phyloP scores from a whole-genome alignment of 306 rosid genomes.

The Citrullus amarus region DNA sequence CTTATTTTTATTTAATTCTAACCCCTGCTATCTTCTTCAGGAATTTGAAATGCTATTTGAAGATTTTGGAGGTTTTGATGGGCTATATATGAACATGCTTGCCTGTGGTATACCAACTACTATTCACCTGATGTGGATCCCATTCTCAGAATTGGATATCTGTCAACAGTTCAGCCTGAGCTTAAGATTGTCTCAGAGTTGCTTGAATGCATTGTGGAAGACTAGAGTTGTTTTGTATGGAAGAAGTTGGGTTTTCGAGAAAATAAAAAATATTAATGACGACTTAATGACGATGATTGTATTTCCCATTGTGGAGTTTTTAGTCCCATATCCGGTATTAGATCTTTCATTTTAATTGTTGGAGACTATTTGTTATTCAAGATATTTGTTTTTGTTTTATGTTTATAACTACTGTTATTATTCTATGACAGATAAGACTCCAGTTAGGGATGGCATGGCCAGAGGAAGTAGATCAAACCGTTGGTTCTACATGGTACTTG shows the following conservation, averaged over 20 bases:
- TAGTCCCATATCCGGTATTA: slow-evolving; percentile 67
- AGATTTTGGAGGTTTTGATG: slow-evolving; percentile 90
- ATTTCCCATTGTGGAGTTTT: slow-evolving; percentile 59
- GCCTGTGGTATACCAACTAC: slow-evolving; percentile 76
- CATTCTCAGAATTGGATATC: slow-evolving; percentile 65
- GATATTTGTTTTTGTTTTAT: background rate
- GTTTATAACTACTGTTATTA: slow-evolving; percentile 10
- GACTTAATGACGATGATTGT: slow-evolving; percentile 62
- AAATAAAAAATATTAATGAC: slow-evolving; percentile 34
- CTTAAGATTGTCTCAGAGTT: slow-evolving; percentile 35
- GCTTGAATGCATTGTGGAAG: slow-evolving; percentile 51
- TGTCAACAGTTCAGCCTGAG: slow-evolving; percentile 47
- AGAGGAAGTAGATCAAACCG: slow-evolving; percentile 62
- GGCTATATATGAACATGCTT: slow-evolving; percentile 80
- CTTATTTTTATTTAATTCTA: slow-evolving; percentile 22
- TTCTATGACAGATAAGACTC: slow-evolving; percentile 48
- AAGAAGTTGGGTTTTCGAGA: slow-evolving; percentile 36
- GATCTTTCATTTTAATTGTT: slow-evolving; percentile 16
- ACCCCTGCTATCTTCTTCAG: slow-evolving; percentile 28
- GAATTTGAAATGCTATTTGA: slow-evolving; percentile 62
- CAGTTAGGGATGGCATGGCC: slow-evolving; percentile 92
- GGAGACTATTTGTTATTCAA: slow-evolving; percentile 6
- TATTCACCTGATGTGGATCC: slow-evolving; percentile 84
- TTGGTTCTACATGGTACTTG: slow-evolving; percentile 70
- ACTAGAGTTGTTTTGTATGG: slow-evolving; percentile 23